Base-by-base conservation (phyloP, 2,329 filamentous ascomycete species). In the Plenodomus lindquistii region DNA sequence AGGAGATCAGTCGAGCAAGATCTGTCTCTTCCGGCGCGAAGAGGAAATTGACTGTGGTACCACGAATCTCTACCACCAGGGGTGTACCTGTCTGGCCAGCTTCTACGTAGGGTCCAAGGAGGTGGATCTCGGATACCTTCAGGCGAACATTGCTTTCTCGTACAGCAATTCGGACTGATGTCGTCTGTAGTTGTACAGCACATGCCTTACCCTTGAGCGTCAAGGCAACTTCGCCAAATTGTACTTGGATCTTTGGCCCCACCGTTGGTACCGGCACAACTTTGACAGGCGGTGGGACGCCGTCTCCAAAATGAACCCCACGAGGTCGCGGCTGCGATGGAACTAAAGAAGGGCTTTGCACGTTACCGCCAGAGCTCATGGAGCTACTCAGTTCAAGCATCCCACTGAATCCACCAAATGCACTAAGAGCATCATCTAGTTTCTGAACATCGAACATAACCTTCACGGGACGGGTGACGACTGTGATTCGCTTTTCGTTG, bases 361-460 rank as follows among this genome's bases (percentile, higher is more conserved):
- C 62, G 1, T 85, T 83, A n/a, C 84, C 81, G 50, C 83, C 87
- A 1, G 89, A 91, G 10, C 87, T 84, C 54, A 96, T 88, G 0
- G 93, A 96, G 50, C 83, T 88, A 54, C 91, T 89, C 69, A 97
- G 83, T 62, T 94, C 95, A 37, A 99, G 77, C 43, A 99, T 87
- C 57, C 91, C 91, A 69, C 92, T 96, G 37, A 99, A 77, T 0
- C 94, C 94, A 29, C 94, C 94, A 72, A 97, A 92, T 80, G 89
- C 91, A 46, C 85, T 84, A 50, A 97, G 85, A 0, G 89, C 89
- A 62, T 96, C 91, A 60, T 97, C 94, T 18, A 97, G 75, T 46
- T 84, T 83, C 55, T 87, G 86, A 15, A 97, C 75, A 65, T 97
- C 89, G 35, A 97, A 73, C 47, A 85, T 82, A 9, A 96, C 70